These are phyloP conservation scores for Aspergillus phoenicis DNA, from an alignment of 2,329 filamentous ascomycete species.

Conservation along the genomic window DNA sequence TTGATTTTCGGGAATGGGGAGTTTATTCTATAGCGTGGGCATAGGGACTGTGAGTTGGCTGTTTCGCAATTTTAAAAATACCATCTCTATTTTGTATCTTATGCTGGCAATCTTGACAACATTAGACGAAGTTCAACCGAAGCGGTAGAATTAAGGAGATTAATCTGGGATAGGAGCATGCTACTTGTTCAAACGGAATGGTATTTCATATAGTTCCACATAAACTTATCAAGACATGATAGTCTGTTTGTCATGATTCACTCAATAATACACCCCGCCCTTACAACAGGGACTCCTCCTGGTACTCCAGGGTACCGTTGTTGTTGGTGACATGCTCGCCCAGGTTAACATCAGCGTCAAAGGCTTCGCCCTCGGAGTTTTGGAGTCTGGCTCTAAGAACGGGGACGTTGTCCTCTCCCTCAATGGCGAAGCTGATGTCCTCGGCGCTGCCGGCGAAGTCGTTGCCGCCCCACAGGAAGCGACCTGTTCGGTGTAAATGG, in stretches of 20 bases:
- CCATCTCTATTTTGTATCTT: too few relatives aligned
- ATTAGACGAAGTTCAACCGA: too few relatives aligned
- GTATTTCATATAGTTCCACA: too few relatives aligned
- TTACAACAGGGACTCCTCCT: slow-evolving; percentile 2
- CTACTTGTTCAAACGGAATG: too few relatives aligned
- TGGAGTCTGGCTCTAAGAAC: slow-evolving; percentile 18
- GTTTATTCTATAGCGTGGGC: not conserved
- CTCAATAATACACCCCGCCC: not conserved
- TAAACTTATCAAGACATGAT: too few relatives aligned
- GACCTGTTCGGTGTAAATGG: slow-evolving; percentile 3
- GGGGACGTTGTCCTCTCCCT: slow-evolving; percentile 20
- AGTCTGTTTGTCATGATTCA: not conserved
- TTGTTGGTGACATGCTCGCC: slow-evolving; percentile 18
- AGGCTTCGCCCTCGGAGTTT: not conserved
- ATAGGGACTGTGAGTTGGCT: too few relatives aligned
- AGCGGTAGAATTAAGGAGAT: too few relatives aligned
- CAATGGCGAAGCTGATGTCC: slow-evolving; percentile 17
- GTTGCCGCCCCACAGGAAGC: slow-evolving; percentile 19
- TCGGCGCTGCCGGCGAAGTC: slow-evolving; percentile 17
- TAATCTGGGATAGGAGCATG: too few relatives aligned
- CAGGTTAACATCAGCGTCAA: slow-evolving; percentile 19
- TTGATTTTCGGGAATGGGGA: too few relatives aligned
- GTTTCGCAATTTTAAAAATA: not conserved
- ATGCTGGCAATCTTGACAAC: too few relatives aligned
- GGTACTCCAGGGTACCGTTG: slow-evolving; percentile 9